phyloP scores from a whole-genome alignment of 176 grass and related monocot genomes.

The Zoysia pacifica region DNA sequence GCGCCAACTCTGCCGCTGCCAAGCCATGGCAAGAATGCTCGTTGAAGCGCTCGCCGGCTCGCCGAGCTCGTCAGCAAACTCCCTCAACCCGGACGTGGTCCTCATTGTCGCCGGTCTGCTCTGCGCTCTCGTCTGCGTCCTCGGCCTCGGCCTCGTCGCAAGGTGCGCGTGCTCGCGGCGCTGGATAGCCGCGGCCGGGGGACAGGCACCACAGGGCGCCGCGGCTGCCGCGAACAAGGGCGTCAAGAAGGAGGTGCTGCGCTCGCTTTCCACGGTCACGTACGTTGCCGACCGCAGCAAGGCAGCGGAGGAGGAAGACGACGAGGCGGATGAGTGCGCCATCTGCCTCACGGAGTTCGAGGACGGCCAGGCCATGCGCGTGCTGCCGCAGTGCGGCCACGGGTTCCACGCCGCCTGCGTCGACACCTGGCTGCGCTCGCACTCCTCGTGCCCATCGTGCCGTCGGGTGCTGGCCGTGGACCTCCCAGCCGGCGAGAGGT shows the following conservation, averaged over 20 bases:
- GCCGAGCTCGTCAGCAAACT: slow-evolving; percentile 7
- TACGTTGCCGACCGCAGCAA: slow-evolving; percentile 32
- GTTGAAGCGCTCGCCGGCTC: slow-evolving; percentile 21
- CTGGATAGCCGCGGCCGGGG: not conserved
- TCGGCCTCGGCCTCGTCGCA: slow-evolving; percentile 63
- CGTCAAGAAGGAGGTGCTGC: slow-evolving; percentile 67
- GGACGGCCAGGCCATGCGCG: slow-evolving; percentile 59
- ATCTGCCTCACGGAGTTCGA: slow-evolving; percentile 75
- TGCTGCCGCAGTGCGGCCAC: slow-evolving; percentile 74
- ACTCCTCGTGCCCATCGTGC: slow-evolving; percentile 81
- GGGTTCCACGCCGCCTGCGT: slow-evolving; percentile 64
- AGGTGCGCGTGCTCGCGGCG: slow-evolving; percentile 56
- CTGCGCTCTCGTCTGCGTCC: slow-evolving; percentile 63
- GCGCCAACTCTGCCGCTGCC: not conserved
- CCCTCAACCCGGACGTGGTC: slow-evolving; percentile 52
- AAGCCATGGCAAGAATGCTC: slow-evolving; percentile 51
- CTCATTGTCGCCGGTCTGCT: slow-evolving; percentile 59
- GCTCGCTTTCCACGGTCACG: slow-evolving; percentile 42
- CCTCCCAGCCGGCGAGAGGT: slow-evolving; percentile 41
- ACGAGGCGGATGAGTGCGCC: slow-evolving; percentile 52
- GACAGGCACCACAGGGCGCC: not conserved
- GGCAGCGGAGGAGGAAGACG: too few relatives aligned
- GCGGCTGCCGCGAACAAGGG: slow-evolving; percentile 39
- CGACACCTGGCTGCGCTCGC: slow-evolving; percentile 66
- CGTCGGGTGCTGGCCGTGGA: slow-evolving; percentile 46